Evolutionary conservation across 2,329 filamentous ascomycete species (phyloP).

Genomic region (Hypoxylon sp.): DNA sequence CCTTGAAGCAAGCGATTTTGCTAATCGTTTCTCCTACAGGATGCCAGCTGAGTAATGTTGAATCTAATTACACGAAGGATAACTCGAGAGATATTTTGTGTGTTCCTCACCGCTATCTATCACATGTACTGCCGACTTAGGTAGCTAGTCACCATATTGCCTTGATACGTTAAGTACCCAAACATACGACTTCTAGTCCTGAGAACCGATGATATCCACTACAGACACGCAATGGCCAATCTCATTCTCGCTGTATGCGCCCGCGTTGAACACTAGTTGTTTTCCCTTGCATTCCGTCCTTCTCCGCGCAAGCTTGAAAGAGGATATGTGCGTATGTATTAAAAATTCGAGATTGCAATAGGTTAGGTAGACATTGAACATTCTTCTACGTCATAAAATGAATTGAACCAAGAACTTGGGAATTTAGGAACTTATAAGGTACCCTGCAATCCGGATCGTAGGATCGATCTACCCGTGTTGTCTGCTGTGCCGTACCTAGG

Average conservation of each 20-base stretch:
- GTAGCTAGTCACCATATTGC: neutral
- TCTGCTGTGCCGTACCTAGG: no score
- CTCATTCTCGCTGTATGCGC: neutral
- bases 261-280: no score
- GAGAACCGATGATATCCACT: neutral
- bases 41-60: neutral
- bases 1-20: neutral
- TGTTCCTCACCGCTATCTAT: neutral
- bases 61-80: constrained; percentile 1
- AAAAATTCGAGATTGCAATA: neutral
- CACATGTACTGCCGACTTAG: neutral
- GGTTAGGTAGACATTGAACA: neutral
- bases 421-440: no score
- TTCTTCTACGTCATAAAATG: neutral
- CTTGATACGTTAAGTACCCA: neutral
- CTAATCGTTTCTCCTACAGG: neutral
- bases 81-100: neutral
- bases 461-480: no score
- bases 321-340: no score
- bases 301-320: no score
- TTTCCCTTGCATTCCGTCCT: no score
- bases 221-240: neutral
- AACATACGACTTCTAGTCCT: neutral
- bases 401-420: neutral
- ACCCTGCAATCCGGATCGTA: no score